These are phyloP conservation scores for Lepiota venenata DNA, from an alignment of 768 basidiomycete species.

Conservation along the genomic window DNA sequence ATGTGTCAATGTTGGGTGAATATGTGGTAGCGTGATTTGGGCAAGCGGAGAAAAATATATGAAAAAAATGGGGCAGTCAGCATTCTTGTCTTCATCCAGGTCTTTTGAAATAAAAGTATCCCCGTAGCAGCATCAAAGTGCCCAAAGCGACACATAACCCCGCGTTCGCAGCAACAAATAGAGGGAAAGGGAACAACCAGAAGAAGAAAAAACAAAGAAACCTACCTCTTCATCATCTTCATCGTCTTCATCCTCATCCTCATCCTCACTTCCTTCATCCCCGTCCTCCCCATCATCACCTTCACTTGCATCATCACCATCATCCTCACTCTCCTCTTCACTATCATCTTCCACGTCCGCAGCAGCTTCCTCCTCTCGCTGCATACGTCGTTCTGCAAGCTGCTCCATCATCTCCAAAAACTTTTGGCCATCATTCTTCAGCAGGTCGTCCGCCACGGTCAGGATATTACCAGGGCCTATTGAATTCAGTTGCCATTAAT, in stretches of 20 bases:
- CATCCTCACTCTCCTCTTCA: conserved; percentile 44
- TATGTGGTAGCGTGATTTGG: too few relatives aligned
- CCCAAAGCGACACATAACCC: not conserved
- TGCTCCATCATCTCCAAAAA: conserved; percentile 99
- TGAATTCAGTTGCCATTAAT: conserved; percentile 4
- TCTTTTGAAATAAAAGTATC: not conserved
- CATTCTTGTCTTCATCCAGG: not conserved
- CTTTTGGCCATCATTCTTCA: conserved; percentile 98
- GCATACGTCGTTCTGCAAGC: conserved; percentile 90
- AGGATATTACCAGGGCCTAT: conserved; percentile 89
- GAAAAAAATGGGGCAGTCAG: conserved; percentile 1
- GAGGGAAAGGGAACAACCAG: conserved; percentile 7
- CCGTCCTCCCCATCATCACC: conserved; percentile 61
- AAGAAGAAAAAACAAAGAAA: conserved; percentile 12
- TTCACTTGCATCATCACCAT: conserved; percentile 58
- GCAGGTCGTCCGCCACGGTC: conserved; percentile 96
- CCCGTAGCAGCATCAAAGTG: not conserved
- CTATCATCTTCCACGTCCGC: conserved; percentile 44
- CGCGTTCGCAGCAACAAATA: not conserved
- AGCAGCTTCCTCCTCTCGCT: conserved; percentile 71
- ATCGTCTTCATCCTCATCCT: conserved; percentile 65
- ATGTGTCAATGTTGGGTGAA: too few relatives aligned
- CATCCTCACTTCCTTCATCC: conserved; percentile 58
- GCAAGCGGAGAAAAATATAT: not conserved
- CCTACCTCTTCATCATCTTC: conserved; percentile 54